Evolutionary conservation across 495 filamentous ascomycete species (phyloP).

Genomic region (Pyrenula aspistea): DNA sequence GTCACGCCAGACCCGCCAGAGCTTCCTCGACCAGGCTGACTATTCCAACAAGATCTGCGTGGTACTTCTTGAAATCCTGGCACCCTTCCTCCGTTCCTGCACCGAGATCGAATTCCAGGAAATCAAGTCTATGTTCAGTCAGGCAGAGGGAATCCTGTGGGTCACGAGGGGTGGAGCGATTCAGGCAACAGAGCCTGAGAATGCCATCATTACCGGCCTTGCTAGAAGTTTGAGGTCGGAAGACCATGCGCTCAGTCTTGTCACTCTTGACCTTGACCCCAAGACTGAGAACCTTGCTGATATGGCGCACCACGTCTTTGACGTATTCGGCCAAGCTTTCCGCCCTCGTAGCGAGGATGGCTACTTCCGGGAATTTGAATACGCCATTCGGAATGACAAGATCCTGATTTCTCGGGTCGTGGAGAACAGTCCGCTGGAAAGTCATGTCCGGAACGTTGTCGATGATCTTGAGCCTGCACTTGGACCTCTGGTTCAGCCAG

Average conservation of each 20-base stretch:
- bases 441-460: neutral
- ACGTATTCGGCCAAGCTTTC: neutral
- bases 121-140: neutral
- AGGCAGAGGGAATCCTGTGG: slow-evolving; percentile 22
- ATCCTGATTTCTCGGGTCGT: slow-evolving; percentile 4
- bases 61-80: neutral
- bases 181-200: slow-evolving; percentile 11
- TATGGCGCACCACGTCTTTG: neutral
- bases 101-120: neutral
- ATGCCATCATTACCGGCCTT: slow-evolving; percentile 24
- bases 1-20: slow-evolving; percentile 4
- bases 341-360: neutral
- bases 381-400: slow-evolving; percentile 1
- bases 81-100: neutral
- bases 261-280: slow-evolving; percentile 22
- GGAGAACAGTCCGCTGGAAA: neutral
- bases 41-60: neutral
- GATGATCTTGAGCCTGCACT: neutral
- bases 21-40: neutral
- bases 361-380: neutral
- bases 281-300: slow-evolving; percentile 5
- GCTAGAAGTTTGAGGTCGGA: slow-evolving; percentile 27
- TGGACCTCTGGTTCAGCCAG: slow-evolving; percentile 8
- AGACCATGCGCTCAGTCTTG: slow-evolving; percentile 11
- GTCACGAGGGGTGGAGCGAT: slow-evolving; percentile 23